These are phyloP conservation scores for Fusarium falciforme DNA, from an alignment of 2,329 filamentous ascomycete genomes.

Conservation along the genomic window DNA sequence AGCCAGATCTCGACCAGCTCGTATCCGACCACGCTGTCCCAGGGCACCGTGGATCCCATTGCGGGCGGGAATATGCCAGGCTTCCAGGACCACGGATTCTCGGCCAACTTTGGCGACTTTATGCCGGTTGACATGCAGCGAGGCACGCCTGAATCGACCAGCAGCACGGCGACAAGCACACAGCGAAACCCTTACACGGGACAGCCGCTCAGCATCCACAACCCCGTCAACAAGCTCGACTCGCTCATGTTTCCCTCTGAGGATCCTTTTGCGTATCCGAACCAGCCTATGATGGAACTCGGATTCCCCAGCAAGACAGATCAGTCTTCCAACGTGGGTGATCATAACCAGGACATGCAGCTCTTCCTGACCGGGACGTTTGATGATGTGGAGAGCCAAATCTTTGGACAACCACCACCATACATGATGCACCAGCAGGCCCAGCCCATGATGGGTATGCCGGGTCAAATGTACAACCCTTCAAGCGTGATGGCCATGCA, in stretches of 20 bases:
- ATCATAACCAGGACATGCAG: constrained; percentile 51
- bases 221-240: constrained; percentile 74
- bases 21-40: constrained; percentile 42
- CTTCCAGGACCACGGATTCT: constrained; percentile 52
- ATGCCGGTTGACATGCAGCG: constrained; percentile 58
- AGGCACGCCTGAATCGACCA: constrained; percentile 56
- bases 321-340: constrained; percentile 48
- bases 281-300: constrained; percentile 76
- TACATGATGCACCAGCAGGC: constrained; percentile 69
- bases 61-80: constrained; percentile 44
- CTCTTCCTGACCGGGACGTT: constrained; percentile 66
- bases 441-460: constrained; percentile 56
- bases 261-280: constrained; percentile 84
- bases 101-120: constrained; percentile 57
- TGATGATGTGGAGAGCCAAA: constrained; percentile 78
- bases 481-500: constrained; percentile 57
- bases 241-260: constrained; percentile 84
- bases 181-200: constrained; percentile 49
- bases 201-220: constrained; percentile 50
- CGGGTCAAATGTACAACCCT: constrained; percentile 58
- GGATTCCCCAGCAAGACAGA: constrained; percentile 54
- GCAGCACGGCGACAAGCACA: constrained; percentile 54
- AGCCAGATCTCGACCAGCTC: constrained; percentile 44
- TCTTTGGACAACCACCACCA: constrained; percentile 76
- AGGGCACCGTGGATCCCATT: constrained; percentile 51